Percentiles rank a stretch among this genome's conserved stretches.
These are phyloP conservation scores for Malassezia slooffiae DNA, from an alignment of 1,284 basidiomycete genomes.

Conservation along the genomic window DNA sequence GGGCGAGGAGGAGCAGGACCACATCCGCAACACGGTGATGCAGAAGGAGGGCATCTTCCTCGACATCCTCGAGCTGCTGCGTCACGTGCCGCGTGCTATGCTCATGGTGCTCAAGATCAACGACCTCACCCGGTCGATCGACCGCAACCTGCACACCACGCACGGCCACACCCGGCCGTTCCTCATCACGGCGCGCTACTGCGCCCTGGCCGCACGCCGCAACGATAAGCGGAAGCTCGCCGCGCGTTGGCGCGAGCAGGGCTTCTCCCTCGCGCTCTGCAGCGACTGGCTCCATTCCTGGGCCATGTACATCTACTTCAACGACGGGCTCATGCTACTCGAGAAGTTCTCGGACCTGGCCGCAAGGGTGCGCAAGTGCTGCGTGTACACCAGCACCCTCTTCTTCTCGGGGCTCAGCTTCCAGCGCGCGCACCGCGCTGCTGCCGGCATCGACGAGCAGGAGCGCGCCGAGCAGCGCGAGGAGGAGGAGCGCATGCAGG, in stretches of 20 bases:
- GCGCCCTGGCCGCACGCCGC: slow-evolving; percentile 69
- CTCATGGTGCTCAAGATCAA: slow-evolving; percentile 47
- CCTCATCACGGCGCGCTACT: slow-evolving; percentile 81
- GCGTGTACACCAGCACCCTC: slow-evolving; percentile 6
- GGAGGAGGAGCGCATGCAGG: slow-evolving; percentile 1
- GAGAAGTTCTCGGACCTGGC: slow-evolving; percentile 31
- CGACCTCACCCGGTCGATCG: slow-evolving; percentile 51
- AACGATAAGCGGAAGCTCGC: slow-evolving; percentile 55
- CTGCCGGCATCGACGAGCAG: slow-evolving; percentile 10
- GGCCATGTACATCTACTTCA: slow-evolving; percentile 36
- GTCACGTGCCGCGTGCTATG: slow-evolving; percentile 41
- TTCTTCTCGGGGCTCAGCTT: slow-evolving; percentile 6
- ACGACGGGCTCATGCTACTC: slow-evolving; percentile 36
- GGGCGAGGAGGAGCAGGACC: slow-evolving; percentile 39
- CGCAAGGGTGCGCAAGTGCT: slow-evolving; percentile 5
- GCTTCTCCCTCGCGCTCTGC: slow-evolving; percentile 49
- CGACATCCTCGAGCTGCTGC: slow-evolving; percentile 35
- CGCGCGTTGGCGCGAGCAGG: slow-evolving; percentile 16
- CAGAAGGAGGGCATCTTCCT: slow-evolving; percentile 43
- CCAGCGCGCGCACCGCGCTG: slow-evolving; percentile 8
- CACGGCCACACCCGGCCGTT: slow-evolving; percentile 54
- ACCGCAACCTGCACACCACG: slow-evolving; percentile 52
- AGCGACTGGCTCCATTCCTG: slow-evolving; percentile 52
- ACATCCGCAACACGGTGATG: slow-evolving; percentile 46
- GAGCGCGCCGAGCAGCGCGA: not conserved